Percentiles rank a stretch among this genome's conserved stretches.
These are phyloP conservation scores for Penicillium sp. DNA, from an alignment of 2,329 filamentous ascomycete genomes.

Conservation along the genomic window DNA sequence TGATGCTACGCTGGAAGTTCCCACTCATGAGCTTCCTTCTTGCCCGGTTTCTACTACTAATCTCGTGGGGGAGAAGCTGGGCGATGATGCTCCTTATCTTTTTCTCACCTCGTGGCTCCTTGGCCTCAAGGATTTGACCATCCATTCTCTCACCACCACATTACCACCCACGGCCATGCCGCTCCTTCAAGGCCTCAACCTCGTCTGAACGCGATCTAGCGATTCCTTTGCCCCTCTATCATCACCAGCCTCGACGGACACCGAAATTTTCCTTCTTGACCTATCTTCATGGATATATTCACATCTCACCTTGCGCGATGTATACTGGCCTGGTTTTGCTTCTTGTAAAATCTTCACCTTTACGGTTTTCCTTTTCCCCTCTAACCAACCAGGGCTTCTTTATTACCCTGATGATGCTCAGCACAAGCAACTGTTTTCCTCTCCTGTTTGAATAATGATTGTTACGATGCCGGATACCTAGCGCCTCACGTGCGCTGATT, in stretches of 20 bases:
- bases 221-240: constrained; percentile 24
- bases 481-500: constrained; percentile 11
- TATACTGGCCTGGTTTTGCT: constrained; percentile 21
- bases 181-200: neutral
- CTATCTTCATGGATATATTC: constrained; percentile 20
- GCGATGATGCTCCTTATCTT: neutral
- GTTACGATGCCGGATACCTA: constrained; percentile 25
- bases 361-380: constrained; percentile 6
- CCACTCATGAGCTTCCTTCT: neutral
- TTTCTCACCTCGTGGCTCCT: neutral
- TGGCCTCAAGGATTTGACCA: neutral
- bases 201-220: constrained; percentile 5
- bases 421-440: constrained; percentile 2
- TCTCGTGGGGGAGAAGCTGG: neutral
- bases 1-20: constrained; percentile 2
- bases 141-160: neutral
- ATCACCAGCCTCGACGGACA: constrained; percentile 14
- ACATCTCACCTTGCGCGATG: constrained; percentile 11
- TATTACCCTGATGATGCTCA: constrained; percentile 1
- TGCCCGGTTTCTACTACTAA: neutral
- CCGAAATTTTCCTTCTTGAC: constrained; percentile 9
- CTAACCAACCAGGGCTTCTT: constrained; percentile 10
- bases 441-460: constrained; percentile 27
- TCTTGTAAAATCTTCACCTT: constrained; percentile 21
- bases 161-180: neutral